Conservation (phyloP, 257 asterid species). For the Solanum chiquidenum region DNA sequence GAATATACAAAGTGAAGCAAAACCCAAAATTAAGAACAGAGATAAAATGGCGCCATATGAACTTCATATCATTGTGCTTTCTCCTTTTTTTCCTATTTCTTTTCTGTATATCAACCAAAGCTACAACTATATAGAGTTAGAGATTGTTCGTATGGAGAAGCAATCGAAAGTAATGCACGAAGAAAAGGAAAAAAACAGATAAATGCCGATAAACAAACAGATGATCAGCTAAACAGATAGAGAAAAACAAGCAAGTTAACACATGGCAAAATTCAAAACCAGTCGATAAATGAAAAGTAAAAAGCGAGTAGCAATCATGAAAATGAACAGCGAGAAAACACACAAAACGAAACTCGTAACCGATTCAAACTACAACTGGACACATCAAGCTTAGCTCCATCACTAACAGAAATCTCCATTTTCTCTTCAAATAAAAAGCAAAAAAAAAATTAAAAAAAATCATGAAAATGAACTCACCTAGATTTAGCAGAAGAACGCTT, state of each 20-base stretch:
- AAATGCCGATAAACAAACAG: background rate
- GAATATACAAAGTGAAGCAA: background rate
- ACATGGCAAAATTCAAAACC: background rate
- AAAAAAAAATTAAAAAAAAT: background rate
- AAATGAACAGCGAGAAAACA: background rate
- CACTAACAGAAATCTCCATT: background rate
- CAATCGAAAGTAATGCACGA: background rate
- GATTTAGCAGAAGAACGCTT: constrained; percentile 8
- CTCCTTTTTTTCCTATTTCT: background rate
- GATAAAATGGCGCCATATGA: background rate
- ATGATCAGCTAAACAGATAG: background rate
- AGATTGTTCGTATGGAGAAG: background rate
- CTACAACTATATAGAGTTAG: background rate
- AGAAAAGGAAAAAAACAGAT: background rate
- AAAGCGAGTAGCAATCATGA: background rate
- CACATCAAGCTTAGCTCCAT: background rate
- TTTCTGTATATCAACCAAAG: background rate
- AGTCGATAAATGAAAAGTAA: background rate
- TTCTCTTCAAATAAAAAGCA: background rate
- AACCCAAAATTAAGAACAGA: background rate
- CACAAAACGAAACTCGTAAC: background rate
- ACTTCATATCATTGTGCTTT: background rate
- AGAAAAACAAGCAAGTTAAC: background rate
- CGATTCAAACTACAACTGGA: background rate
- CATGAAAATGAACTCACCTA: constrained; percentile 20